A percentile compares a stretch with the other conserved stretches of the same genome.
Conservation (phyloP, 257 asterid species). For the Lavandula angustifolia region DNA sequence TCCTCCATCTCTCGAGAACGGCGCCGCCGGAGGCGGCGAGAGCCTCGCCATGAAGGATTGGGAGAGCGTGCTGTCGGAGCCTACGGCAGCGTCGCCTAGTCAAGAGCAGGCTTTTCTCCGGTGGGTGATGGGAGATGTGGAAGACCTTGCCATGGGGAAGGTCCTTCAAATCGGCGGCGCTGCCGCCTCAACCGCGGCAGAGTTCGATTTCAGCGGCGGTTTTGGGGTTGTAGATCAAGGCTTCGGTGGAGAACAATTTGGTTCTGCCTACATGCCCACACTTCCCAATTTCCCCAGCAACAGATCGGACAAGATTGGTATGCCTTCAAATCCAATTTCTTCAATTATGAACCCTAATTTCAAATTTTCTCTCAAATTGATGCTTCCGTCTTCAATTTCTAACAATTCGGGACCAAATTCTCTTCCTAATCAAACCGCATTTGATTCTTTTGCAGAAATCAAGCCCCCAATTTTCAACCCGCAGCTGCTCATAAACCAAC, state of each 20-base stretch:
- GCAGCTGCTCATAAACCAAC: constrained; percentile 62
- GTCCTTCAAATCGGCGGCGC: constrained; percentile 52
- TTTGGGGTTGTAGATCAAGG: constrained; percentile 76
- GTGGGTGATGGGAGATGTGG: constrained; percentile 95
- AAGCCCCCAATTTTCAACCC: constrained; percentile 60
- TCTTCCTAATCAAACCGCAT: constrained; percentile 41
- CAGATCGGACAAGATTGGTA: constrained; percentile 46
- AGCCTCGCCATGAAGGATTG: constrained; percentile 77
- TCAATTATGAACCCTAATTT: constrained; percentile 23
- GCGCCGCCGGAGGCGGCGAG: constrained; percentile 42
- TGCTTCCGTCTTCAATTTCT: constrained; percentile 40
- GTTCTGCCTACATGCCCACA: constrained; percentile 42
- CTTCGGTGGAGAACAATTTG: constrained; percentile 48
- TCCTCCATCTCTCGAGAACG: constrained; percentile 64
- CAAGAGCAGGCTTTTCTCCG: constrained; percentile 75
- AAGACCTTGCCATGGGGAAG: constrained; percentile 72
- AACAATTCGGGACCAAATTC: constrained; percentile 44
- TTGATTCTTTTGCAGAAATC: constrained; percentile 52
- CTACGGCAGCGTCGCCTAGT: constrained; percentile 62
- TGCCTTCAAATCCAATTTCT: constrained; percentile 35
- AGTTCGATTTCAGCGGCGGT: constrained; percentile 56
- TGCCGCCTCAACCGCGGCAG: constrained; percentile 42
- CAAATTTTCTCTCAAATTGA: constrained; percentile 35
- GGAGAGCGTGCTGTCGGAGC: constrained; percentile 80
- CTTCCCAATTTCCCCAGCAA: constrained; percentile 42